These are phyloP conservation scores for Radiomyces spectabilis DNA, from an alignment of 192 early-diverging fungal genomes.

Conservation along the genomic window DNA sequence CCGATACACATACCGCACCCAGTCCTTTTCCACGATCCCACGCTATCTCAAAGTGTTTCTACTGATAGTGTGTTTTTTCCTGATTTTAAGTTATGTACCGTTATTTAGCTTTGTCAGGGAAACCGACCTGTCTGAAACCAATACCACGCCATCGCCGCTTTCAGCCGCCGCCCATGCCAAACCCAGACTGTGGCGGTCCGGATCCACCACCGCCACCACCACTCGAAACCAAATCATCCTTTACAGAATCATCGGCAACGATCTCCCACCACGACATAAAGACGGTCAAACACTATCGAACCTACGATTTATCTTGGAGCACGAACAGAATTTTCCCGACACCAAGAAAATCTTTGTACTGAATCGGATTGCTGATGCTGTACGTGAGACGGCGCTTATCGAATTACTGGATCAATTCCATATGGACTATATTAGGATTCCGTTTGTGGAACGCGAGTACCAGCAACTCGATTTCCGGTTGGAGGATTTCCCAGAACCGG, in stretches of 20 bases:
- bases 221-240: constrained; percentile 34
- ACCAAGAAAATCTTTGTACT: constrained; percentile 50
- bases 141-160: no score
- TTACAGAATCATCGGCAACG: constrained; percentile 52
- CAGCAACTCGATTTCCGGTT: constrained; percentile 44
- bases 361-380: constrained; percentile 48
- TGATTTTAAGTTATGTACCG: no score
- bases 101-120: no score
- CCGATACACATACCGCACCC: no score
- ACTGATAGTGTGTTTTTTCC: neutral
- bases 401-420: constrained; percentile 37
- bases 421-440: constrained; percentile 46
- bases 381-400: constrained; percentile 43
- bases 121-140: no score
- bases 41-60: neutral
- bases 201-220: no score
- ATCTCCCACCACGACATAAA: constrained; percentile 54
- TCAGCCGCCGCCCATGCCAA: no score
- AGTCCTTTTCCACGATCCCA: no score
- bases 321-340: constrained; percentile 45
- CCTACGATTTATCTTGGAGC: constrained; percentile 48
- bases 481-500: constrained; percentile 53
- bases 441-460: constrained; percentile 46
- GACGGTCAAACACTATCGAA: constrained; percentile 53
- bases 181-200: no score